Evolutionary conservation across 345 rosid species (phyloP), one percentile per base, ranked within the genome.

Genomic region (Melaleuca quinquenervia): DNA sequence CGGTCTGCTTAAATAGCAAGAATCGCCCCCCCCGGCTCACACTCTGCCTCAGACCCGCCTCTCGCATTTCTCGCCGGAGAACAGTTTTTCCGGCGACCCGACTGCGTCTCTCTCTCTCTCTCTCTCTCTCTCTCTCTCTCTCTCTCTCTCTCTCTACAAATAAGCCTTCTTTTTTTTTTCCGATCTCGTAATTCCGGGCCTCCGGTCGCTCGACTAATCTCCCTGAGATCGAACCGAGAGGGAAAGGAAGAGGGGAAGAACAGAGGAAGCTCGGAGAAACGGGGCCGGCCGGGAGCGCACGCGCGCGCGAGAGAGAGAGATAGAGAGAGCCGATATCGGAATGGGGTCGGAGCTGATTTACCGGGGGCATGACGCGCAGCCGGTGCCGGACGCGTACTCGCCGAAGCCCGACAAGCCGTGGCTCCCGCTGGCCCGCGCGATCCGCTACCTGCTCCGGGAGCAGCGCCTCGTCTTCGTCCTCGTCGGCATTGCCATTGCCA

Each of bases 391-490:
- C 54, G 56, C 92, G 5, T 95, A 94, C 89, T 87, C 94, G 5
- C 98, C 97, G 12, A 97, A 94, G 84, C 98, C 94, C 11, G 88
- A 80, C 16, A 97, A 94, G 90, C 97, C 95, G 21, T 95, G 97
- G 98, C 90, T 95, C 56, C 87, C 87, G 55, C 87, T 93, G 83
- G 86, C 88, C 21, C 94, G 95, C 16, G 95, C 95, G 62, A 88
- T 96, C 86, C 95, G 93, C 49, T 96, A 96, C 95, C 53, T 95
- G 88, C 94, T 97, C 88, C 92, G 95, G 2, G 99, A 97, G 90
- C 96, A 96, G 91, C 98, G 99, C n/a, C 96, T 97, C 85, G 74
- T 95, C 53, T 96, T 94, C 89, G 93, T 96, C 56, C 92, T 97
- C 82, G 86, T 94, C 86, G 99, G 98, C 96, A 92, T 97, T 91